Conservation (phyloP, 129 eudicot genomes). For the Escallonia rubra region DNA sequence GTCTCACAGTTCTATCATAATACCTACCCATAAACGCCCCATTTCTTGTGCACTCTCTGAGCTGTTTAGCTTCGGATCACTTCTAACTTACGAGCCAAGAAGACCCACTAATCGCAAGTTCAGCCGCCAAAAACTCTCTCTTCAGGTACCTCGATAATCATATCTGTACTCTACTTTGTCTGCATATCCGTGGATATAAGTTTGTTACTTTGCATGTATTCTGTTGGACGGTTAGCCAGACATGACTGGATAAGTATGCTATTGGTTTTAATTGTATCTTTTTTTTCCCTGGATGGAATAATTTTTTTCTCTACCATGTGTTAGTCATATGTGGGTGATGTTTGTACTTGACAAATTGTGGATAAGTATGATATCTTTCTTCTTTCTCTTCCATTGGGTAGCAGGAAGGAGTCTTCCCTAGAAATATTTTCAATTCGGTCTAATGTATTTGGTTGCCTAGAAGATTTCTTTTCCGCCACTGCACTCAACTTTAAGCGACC, state of each 20-base stretch:
- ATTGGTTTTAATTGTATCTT: neutral
- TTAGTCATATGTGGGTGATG: neutral
- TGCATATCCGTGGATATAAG: neutral
- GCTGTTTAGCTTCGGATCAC: neutral
- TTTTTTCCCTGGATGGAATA: neutral
- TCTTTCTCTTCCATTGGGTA: too few species aligned
- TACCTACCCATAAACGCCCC: slow-evolving; percentile 17
- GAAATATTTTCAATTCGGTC: too few species aligned
- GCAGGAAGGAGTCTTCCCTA: too few species aligned
- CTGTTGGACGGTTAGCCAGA: neutral
- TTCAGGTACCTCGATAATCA: slow-evolving; percentile 17
- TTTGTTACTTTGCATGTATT: neutral
- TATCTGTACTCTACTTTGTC: neutral
- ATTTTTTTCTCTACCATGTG: too few species aligned
- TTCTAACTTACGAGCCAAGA: slow-evolving; percentile 4
- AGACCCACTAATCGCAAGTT: slow-evolving; percentile 15
- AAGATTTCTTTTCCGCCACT: too few species aligned
- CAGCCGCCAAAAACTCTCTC: slow-evolving; percentile 19
- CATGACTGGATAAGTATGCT: neutral
- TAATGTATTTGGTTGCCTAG: too few species aligned
- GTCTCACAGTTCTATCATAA: slow-evolving; percentile 12
- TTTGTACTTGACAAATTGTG: too few species aligned
- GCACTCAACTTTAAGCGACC: too few species aligned
- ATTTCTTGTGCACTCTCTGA: slow-evolving; percentile 14
- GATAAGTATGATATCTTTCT: too few species aligned